These are phyloP conservation scores for Hemerocallis citrina DNA, from an alignment of 106 monocot genomes.

Conservation along the genomic window DNA sequence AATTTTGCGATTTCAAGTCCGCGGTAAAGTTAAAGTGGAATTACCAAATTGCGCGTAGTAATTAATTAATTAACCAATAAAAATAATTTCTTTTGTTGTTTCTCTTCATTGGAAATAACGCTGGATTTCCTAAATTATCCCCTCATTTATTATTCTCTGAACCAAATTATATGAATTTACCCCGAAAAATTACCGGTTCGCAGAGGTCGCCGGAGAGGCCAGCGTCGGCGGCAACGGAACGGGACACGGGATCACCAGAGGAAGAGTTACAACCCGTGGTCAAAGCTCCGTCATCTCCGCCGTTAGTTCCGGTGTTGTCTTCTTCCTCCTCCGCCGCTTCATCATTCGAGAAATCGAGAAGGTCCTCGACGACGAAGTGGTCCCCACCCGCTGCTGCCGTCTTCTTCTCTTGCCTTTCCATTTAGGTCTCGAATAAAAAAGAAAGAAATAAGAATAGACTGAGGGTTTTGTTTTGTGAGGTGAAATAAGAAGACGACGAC, in stretches of 20 bases:
- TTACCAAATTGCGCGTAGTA: not conserved
- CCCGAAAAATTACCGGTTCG: conserved; percentile 46
- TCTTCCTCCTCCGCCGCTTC: conserved; percentile 1
- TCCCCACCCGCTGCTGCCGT: conserved; percentile 21
- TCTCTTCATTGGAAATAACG: not conserved
- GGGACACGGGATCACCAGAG: conserved; percentile 1
- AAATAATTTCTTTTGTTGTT: not conserved
- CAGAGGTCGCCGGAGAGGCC: conserved; percentile 50
- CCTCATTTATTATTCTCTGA: not conserved
- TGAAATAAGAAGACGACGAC: no score
- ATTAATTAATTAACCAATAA: not conserved
- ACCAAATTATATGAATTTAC: not conserved
- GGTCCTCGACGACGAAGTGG: conserved; percentile 68
- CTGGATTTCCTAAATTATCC: conserved; percentile 7
- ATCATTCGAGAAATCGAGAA: conserved; percentile 72
- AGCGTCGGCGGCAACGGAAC: conserved; percentile 21
- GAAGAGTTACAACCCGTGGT: conserved; percentile 25
- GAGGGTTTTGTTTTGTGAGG: no score
- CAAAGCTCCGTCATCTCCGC: not conserved
- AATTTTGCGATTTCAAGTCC: not conserved
- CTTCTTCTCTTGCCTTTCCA: conserved; percentile 44
- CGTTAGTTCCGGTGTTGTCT: conserved; percentile 6
- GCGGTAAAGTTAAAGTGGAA: not conserved
- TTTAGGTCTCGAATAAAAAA: no score
- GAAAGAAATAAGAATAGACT: no score